Conservation (phyloP, 2,329 filamentous ascomycete genomes). For the Trichoderma asperellum region DNA sequence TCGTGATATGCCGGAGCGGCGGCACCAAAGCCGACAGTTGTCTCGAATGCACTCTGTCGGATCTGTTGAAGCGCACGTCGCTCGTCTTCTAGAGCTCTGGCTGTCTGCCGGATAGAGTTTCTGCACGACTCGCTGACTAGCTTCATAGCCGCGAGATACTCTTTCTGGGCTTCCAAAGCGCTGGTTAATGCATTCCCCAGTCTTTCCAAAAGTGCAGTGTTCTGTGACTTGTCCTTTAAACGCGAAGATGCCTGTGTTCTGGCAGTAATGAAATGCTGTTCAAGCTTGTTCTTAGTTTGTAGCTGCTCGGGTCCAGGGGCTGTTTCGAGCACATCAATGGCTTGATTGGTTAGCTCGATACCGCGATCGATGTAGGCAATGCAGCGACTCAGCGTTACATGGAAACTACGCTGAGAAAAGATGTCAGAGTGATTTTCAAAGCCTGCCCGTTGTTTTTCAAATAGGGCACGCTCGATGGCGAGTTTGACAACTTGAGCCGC, state of each 20-base stretch:
- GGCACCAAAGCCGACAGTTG: conserved; percentile 26
- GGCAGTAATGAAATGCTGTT: background rate
- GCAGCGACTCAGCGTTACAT: conserved; percentile 12
- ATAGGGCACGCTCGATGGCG: conserved; percentile 19
- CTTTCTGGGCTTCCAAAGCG: conserved; percentile 16
- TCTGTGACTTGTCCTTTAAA: background rate
- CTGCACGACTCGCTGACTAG: conserved; percentile 18
- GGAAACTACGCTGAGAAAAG: conserved; percentile 15
- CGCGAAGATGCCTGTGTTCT: background rate
- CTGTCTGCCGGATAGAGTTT: conserved; percentile 11
- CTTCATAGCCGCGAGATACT: conserved; percentile 13
- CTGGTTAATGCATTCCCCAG: background rate
- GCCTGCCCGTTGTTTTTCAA: conserved; percentile 9
- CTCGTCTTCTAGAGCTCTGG: conserved; percentile 24
- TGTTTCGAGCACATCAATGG: background rate
- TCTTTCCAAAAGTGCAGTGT: conserved; percentile 2
- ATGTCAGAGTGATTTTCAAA: conserved; percentile 22
- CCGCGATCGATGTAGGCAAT: conserved; percentile 23
- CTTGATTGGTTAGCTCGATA: conserved; percentile 13
- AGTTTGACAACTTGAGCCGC: conserved; percentile 24
- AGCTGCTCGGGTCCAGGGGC: background rate
- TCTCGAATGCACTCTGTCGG: conserved; percentile 28
- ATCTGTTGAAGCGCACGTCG: conserved; percentile 23
- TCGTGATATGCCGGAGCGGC: conserved; percentile 29
- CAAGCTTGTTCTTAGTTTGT: background rate